These are phyloP conservation scores for Funneliformis mosseae DNA, from an alignment of 192 early-diverging fungal species.

Conservation along the genomic window DNA sequence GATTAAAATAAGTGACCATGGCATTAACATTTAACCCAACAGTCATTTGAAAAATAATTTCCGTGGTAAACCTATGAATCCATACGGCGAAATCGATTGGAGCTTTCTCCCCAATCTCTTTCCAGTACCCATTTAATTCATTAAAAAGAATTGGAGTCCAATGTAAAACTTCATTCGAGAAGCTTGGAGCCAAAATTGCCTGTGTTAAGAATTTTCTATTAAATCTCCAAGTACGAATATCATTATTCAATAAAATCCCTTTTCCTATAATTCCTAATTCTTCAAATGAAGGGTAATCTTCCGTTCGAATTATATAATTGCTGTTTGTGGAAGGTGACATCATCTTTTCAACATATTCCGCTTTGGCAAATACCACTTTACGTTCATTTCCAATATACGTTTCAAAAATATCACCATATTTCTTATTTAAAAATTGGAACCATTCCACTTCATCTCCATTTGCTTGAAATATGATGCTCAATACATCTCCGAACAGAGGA, in stretches of 20 bases:
- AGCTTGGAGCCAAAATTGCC: background rate
- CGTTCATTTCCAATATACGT: no score
- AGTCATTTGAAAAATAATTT: background rate
- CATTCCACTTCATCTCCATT: no score
- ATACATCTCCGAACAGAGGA: no score
- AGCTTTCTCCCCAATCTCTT: background rate
- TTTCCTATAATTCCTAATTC: background rate
- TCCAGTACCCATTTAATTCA: background rate
- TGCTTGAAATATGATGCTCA: no score
- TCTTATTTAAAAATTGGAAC: no score
- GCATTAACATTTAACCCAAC: background rate
- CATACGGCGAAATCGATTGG: background rate
- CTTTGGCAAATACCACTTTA: no score
- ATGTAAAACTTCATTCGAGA: background rate
- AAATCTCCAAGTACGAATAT: background rate
- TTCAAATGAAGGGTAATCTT: no score
- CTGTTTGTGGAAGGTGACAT: background rate
- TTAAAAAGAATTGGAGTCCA: background rate
- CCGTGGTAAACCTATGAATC: background rate
- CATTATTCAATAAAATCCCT: background rate
- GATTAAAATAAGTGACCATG: background rate
- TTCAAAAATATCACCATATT: no score
- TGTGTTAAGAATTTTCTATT: background rate
- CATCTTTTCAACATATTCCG: constrained; percentile 4
- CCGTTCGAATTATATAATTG: background rate